Evolutionary conservation across 768 basidiomycete genomes (phyloP).

Genomic region (Collybia sordida): DNA sequence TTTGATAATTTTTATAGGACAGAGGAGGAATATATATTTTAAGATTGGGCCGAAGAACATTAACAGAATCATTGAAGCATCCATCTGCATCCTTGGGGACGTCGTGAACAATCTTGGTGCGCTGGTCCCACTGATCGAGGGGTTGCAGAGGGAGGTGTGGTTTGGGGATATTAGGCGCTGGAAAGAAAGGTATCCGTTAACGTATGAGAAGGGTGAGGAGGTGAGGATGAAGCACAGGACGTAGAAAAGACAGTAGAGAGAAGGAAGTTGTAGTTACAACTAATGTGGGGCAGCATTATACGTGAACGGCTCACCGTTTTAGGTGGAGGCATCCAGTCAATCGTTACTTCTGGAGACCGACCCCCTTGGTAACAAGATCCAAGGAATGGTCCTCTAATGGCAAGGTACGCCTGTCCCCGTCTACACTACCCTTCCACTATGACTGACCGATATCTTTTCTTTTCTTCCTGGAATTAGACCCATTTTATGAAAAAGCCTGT

Average conservation of each 20-base stretch:
- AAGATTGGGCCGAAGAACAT: slow-evolving; percentile 99
- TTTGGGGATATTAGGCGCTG: slow-evolving; percentile 78
- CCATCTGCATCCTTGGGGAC: slow-evolving; percentile 92
- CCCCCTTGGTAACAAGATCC: too few relatives aligned
- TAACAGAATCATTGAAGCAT: slow-evolving; percentile 97
- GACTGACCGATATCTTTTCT: too few relatives aligned
- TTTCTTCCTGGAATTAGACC: too few relatives aligned
- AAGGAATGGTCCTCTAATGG: too few relatives aligned
- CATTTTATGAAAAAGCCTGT: too few relatives aligned
- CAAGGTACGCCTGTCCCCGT: too few relatives aligned
- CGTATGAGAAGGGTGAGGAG: slow-evolving; percentile 64
- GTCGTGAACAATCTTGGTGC: slow-evolving; percentile 80
- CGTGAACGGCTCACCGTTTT: slow-evolving; percentile 98
- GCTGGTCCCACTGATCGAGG: slow-evolving; percentile 77
- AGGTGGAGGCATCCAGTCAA: slow-evolving; percentile 87
- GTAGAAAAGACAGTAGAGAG: slow-evolving; percentile 85
- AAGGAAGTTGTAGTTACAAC: slow-evolving; percentile 87
- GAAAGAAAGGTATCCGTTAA: slow-evolving; percentile 91
- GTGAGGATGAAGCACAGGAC: slow-evolving; percentile 90
- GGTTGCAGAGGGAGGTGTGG: slow-evolving; percentile 72
- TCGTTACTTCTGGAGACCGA: slow-evolving; percentile 94
- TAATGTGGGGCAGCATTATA: slow-evolving; percentile 99
- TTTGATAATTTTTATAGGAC: slow-evolving; percentile 98
- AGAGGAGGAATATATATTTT: slow-evolving; percentile 95
- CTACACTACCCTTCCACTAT: too few relatives aligned